Evolutionary conservation across 306 rosid genomes (phyloP).

Genomic region (Fragaria ananassa): DNA sequence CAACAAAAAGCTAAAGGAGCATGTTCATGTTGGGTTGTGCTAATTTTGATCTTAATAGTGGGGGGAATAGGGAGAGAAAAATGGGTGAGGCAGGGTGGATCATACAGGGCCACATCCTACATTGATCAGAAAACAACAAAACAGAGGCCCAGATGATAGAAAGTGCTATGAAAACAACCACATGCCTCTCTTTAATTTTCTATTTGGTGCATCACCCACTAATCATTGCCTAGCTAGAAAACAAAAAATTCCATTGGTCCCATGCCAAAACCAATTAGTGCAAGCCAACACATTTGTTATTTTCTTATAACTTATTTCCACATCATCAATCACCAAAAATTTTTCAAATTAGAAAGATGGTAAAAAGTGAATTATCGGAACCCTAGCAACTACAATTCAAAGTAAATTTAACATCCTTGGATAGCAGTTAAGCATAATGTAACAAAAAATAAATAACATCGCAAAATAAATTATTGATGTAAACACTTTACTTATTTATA

Average conservation of each 20-base stretch:
- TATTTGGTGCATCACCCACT: slow-evolving; percentile 60
- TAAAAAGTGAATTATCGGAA: too few relatives aligned
- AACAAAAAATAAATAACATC: too few relatives aligned
- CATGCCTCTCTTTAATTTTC: slow-evolving; percentile 42
- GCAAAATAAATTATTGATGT: too few relatives aligned
- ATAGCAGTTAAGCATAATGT: too few relatives aligned
- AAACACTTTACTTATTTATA: too few relatives aligned
- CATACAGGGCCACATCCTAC: slow-evolving; percentile 50
- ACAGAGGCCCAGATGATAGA: slow-evolving; percentile 36
- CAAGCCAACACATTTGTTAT: slow-evolving; percentile 32
- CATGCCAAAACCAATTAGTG: slow-evolving; percentile 48
- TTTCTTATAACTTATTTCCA: slow-evolving; percentile 31
- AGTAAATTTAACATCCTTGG: too few relatives aligned
- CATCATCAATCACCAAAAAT: neutral
- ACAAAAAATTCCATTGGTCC: slow-evolving; percentile 56
- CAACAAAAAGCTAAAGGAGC: neutral
- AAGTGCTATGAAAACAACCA: slow-evolving; percentile 62
- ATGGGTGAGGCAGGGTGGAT: slow-evolving; percentile 47
- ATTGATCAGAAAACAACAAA: slow-evolving; percentile 24
- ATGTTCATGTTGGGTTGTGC: neutral
- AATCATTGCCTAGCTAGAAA: slow-evolving; percentile 63
- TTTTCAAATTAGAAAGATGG: too few relatives aligned
- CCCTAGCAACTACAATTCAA: too few relatives aligned
- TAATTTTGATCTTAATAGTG: neutral
- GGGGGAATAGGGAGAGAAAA: neutral